Percentiles rank a stretch among this genome's conserved stretches.
Conservation (phyloP, 352 stramenopile genomes). For the Globisporangium carolinianum region DNA sequence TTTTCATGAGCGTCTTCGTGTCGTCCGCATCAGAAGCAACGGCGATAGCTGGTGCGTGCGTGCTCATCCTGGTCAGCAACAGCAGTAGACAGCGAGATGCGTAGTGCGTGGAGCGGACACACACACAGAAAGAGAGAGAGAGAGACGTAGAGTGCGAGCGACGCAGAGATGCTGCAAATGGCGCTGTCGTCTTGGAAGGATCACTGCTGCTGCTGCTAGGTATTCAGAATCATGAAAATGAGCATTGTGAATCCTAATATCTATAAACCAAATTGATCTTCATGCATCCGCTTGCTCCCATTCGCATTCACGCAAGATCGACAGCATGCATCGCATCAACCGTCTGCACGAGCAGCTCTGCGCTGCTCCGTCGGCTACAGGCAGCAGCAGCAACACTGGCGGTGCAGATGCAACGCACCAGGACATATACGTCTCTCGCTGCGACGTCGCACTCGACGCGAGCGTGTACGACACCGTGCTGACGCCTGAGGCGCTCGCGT, state of each 20-base stretch:
- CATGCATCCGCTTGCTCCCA: neutral
- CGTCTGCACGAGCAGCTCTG: conserved; percentile 28
- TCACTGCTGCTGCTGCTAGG: too few relatives aligned
- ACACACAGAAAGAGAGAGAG: neutral
- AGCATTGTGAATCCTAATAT: neutral
- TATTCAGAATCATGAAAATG: neutral
- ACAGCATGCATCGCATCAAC: conserved; percentile 34
- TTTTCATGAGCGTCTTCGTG: conserved; percentile 2
- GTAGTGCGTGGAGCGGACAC: neutral
- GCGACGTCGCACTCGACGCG: conserved; percentile 14
- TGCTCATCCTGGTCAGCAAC: too few relatives aligned
- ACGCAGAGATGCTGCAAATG: too few relatives aligned
- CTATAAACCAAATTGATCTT: neutral
- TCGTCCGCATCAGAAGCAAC: neutral
- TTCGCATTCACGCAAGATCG: neutral
- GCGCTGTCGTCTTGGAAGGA: too few relatives aligned
- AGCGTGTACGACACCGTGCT: conserved; percentile 68
- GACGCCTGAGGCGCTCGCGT: conserved; percentile 77
- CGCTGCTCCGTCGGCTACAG: neutral
- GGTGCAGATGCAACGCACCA: neutral
- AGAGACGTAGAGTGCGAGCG: neutral
- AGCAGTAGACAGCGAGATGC: neutral
- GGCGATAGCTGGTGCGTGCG: too few relatives aligned
- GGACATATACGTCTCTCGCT: conserved; percentile 23
- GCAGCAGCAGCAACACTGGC: neutral